These are phyloP conservation scores for Mucor irregularis DNA, from an alignment of 371 early-diverging fungal species.

Conservation along the genomic window DNA sequence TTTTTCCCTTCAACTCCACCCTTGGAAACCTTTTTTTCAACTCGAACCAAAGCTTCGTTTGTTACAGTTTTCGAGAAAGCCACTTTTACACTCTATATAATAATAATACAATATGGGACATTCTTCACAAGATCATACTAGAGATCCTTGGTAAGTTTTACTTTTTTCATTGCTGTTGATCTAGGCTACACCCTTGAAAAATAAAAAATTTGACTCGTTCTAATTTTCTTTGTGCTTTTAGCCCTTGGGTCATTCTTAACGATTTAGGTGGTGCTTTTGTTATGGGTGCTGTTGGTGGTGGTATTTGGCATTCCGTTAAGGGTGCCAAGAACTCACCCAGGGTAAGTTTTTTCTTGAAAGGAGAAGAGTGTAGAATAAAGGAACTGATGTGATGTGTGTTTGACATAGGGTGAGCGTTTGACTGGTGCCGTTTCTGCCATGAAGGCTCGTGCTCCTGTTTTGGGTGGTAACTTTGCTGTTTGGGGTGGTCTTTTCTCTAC, in stretches of 20 bases:
- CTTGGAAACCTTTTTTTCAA: constrained; percentile 17
- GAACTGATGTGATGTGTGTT: neutral
- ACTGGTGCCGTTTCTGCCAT: constrained; percentile 85
- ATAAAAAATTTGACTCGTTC: neutral
- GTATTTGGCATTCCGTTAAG: constrained; percentile 95
- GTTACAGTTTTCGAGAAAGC: neutral
- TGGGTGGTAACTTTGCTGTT: constrained; percentile 97
- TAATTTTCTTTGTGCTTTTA: too few species aligned
- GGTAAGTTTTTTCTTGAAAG: constrained; percentile 42
- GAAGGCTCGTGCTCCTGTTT: constrained; percentile 93
- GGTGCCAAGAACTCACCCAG: constrained; percentile 96
- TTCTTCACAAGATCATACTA: constrained; percentile 48
- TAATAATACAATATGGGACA: constrained; percentile 36
- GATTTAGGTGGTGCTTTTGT: constrained; percentile 96
- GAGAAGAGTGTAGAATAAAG: neutral
- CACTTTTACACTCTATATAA: constrained; percentile 1
- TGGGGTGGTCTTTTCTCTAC: constrained; percentile 98
- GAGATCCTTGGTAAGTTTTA: constrained; percentile 51
- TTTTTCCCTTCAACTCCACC: neutral
- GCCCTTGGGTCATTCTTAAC: constrained; percentile 96
- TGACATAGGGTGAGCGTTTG: constrained; percentile 83
- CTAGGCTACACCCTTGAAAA: constrained; percentile 3
- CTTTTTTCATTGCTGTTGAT: too few species aligned
- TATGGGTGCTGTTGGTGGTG: constrained; percentile 97
- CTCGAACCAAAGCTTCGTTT: too few species aligned